Base-by-base conservation (phyloP, 345 rosid species). In the Murraya koenigii region DNA sequence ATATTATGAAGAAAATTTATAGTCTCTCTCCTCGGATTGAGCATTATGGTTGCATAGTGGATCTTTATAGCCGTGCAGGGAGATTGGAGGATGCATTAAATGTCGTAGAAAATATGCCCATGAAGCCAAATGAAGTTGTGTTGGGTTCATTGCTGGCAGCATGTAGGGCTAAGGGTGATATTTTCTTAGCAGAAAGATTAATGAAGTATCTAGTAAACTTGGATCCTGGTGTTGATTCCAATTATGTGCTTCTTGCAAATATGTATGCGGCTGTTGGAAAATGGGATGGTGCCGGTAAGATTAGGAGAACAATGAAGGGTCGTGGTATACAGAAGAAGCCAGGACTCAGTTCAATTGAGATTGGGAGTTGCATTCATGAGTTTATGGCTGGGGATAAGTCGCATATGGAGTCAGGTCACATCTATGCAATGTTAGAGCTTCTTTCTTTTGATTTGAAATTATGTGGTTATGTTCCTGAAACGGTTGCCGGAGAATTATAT, bases 21-120 rank as follows among this genome's bases (percentile, higher is more conserved):
- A 69, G 76, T 63, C 86, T 95, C 68, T 71, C 80, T 25, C 95
- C 98, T 7, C 77, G 92, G 49, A 90, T 95, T 64, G 94, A 91
- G 78, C 98, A 93, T 71, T 95, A 89, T 10, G 97, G 97, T 10
- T 95, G 98, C 89, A 69, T 95, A 59, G 97, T 95, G 23, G 95
- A 93, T 88, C 88, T 93, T 60, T 91, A 87, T 76, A 90, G 94
- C 78, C 95, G 95, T 13, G 92, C 97, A 14, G 97, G 98, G 63
- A 86, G 84, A 76, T 71, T 95, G 75, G 93, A 93, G 86, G 92
- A 91, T 11, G 95, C 97, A 32, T 47, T 88, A 79, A 67, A 74
- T 6, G 83, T 93, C 33, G 63, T 91, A 68, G 78, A 86, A 74
- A 88, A 72, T 66, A 94, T 94, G 97, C 88, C 89, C 0, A 81